These are phyloP conservation scores for Bruguiera sexangula DNA, from an alignment of 345 rosid species.

Conservation along the genomic window DNA sequence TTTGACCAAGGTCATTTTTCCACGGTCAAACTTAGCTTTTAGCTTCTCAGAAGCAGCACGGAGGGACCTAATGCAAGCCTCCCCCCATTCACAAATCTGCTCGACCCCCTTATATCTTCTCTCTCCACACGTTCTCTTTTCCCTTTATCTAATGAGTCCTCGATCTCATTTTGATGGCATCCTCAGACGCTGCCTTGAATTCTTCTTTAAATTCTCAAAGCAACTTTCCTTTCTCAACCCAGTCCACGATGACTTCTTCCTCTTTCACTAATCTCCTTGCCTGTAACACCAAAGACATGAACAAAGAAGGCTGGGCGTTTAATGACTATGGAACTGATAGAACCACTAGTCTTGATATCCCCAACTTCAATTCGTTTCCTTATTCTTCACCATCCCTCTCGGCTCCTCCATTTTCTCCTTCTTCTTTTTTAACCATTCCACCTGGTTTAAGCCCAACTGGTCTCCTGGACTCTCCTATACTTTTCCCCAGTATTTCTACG, in stretches of 20 bases:
- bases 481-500: slow-evolving; percentile 13
- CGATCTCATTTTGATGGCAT: slow-evolving; percentile 8
- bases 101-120: not conserved
- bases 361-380: slow-evolving; percentile 20
- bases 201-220: slow-evolving; percentile 34
- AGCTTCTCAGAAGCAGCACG: slow-evolving; percentile 61
- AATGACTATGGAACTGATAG: slow-evolving; percentile 13
- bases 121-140: slow-evolving; percentile 1
- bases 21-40: slow-evolving; percentile 75
- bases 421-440: slow-evolving; percentile 15
- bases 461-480: slow-evolving; percentile 24
- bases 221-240: slow-evolving; percentile 19
- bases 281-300: slow-evolving; percentile 25
- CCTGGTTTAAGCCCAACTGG: slow-evolving; percentile 21
- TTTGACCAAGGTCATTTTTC: slow-evolving; percentile 70
- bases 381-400: slow-evolving; percentile 16
- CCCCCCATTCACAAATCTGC: slow-evolving; percentile 14
- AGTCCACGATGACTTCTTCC: slow-evolving; percentile 29
- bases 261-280: slow-evolving; percentile 31
- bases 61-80: slow-evolving; percentile 12
- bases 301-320: slow-evolving; percentile 29
- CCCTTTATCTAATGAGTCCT: not conserved
- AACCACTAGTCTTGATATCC: slow-evolving; percentile 19
- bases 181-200: slow-evolving; percentile 13
- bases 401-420: slow-evolving; percentile 28